Evolutionary conservation across 164 flowering plant genomes (phyloP).

Genomic region (Tetracentron sinense): DNA sequence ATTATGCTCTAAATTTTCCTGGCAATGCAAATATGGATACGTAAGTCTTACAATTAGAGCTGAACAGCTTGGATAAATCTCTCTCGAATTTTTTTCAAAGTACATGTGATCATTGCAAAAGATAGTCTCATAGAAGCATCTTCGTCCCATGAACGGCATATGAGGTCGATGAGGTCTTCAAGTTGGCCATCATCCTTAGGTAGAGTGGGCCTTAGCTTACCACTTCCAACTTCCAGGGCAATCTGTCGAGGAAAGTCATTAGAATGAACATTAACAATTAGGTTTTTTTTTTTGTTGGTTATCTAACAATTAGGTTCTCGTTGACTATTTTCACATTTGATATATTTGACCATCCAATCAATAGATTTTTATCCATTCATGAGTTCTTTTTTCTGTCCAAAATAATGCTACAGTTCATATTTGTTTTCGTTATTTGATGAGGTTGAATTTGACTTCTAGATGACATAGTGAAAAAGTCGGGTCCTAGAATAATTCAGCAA

Average conservation of each 20-base stretch:
- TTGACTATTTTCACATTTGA: no score
- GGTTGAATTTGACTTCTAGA: background rate
- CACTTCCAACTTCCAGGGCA: slow-evolving; percentile 49
- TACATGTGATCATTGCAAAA: slow-evolving; percentile 37
- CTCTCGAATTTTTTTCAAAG: slow-evolving; percentile 29
- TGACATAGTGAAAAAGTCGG: no score
- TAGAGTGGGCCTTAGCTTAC: slow-evolving; percentile 48
- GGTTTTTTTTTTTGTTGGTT: background rate
- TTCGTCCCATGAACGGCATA: slow-evolving; percentile 44
- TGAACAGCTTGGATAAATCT: slow-evolving; percentile 4
- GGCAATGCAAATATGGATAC: background rate
- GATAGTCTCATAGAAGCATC: slow-evolving; percentile 44
- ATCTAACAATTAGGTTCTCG: no score
- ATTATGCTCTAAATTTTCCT: background rate
- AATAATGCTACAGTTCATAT: background rate
- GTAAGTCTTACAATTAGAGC: background rate
- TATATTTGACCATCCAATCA: background rate
- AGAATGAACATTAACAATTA: background rate
- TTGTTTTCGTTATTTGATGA: background rate
- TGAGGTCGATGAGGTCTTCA: slow-evolving; percentile 42
- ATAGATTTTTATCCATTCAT: no score
- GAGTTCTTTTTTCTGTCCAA: background rate
- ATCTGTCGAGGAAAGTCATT: slow-evolving; percentile 33
- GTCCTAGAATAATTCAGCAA: no score
- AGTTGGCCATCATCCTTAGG: slow-evolving; percentile 29